Evolutionary conservation across 768 basidiomycete species (phyloP).

Genomic region (Crucibulum laeve): DNA sequence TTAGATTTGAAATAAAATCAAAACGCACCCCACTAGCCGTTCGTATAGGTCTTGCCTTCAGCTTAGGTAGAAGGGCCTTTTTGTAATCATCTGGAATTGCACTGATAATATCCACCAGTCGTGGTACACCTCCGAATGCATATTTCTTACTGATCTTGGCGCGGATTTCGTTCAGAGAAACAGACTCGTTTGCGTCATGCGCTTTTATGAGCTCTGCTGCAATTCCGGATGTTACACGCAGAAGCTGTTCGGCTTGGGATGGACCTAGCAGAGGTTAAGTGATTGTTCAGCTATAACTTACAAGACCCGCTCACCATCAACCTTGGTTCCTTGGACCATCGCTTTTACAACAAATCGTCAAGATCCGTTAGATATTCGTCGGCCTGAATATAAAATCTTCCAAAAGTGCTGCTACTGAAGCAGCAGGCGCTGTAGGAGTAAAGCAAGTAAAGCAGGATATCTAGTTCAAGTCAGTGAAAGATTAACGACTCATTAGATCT

Average conservation of each 20-base stretch:
- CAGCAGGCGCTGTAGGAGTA: too few species aligned
- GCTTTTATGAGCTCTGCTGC: conserved; percentile 91
- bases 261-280: conserved; percentile 38
- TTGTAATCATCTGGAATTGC: conserved; percentile 98
- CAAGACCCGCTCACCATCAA: conserved; percentile 10
- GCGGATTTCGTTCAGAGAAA: conserved; percentile 87
- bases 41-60: conserved; percentile 90
- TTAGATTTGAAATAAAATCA: background rate
- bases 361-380: background rate
- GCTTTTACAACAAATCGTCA: background rate
- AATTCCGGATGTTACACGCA: conserved; percentile 91
- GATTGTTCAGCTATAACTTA: background rate
- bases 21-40: conserved; percentile 88
- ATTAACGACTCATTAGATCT: too few species aligned
- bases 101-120: conserved; percentile 96
- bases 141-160: conserved; percentile 88
- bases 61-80: conserved; percentile 81
- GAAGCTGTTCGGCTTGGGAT: conserved; percentile 85
- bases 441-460: too few species aligned
- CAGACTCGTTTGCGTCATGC: conserved; percentile 69
- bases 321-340: conserved; percentile 16
- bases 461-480: too few species aligned
- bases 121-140: conserved; percentile 79
- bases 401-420: background rate
- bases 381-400: background rate